Conservation (phyloP, 75 land plant genomes). For the Ceratopteris richardii region DNA sequence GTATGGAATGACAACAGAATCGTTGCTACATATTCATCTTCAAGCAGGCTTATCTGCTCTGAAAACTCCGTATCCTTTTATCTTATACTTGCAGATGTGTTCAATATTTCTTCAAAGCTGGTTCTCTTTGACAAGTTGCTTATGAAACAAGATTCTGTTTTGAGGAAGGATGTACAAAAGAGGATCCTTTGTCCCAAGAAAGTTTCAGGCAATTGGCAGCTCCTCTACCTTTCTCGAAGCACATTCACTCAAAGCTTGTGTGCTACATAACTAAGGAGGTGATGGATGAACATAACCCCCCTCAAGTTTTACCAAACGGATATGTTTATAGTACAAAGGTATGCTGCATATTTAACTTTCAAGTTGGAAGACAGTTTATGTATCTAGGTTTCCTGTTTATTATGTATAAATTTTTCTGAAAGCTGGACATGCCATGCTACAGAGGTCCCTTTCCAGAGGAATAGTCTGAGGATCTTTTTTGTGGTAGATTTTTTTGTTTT, state of each 20-base stretch:
- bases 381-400: no score
- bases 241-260: conserved; percentile 91
- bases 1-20: conserved; percentile 90
- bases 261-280: conserved; percentile 92
- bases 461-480: neutral
- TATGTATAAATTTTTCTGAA: no score
- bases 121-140: conserved; percentile 5
- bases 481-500: neutral
- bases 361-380: no score
- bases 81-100: neutral
- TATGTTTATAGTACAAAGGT: conserved; percentile 95
- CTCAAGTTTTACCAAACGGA: conserved; percentile 92
- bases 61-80: conserved; percentile 85
- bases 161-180: conserved; percentile 84
- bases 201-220: conserved; percentile 68
- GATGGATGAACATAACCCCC: conserved; percentile 96
- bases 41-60: conserved; percentile 95
- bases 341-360: conserved; percentile 3
- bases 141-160: conserved; percentile 57
- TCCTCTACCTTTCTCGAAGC: conserved; percentile 90
- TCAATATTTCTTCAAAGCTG: conserved; percentile 12
- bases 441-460: no score
- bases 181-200: conserved; percentile 91
- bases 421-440: no score
- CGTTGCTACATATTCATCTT: conserved; percentile 76